phyloP scores from a whole-genome alignment of 257 asterid species.

The Coffea eugenioides region DNA sequence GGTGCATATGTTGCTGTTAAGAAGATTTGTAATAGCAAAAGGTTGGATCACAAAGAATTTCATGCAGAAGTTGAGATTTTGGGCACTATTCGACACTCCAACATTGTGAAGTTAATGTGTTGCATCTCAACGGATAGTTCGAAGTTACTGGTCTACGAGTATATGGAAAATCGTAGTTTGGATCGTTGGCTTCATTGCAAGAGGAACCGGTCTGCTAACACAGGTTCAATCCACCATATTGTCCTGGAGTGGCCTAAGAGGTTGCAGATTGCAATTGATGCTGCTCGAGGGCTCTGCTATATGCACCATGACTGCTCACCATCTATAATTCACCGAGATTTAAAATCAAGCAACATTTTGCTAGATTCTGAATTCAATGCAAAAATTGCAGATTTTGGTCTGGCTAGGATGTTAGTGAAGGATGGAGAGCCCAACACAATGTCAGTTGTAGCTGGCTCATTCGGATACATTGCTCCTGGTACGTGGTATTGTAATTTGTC shows the following conservation, averaged over 20 bases:
- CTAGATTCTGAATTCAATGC: conserved; percentile 46
- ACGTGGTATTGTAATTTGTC: background rate
- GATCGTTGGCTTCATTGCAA: conserved; percentile 73
- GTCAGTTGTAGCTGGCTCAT: conserved; percentile 42
- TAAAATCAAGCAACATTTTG: conserved; percentile 53
- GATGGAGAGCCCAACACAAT: conserved; percentile 35
- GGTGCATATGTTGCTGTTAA: conserved; percentile 71
- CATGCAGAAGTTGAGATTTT: conserved; percentile 65
- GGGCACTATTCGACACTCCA: conserved; percentile 66
- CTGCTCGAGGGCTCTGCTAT: conserved; percentile 39
- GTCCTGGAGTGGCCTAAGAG: conserved; percentile 43
- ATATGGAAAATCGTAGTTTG: conserved; percentile 73
- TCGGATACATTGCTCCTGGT: conserved; percentile 52
- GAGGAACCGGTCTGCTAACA: conserved; percentile 15
- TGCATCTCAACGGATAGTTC: conserved; percentile 58
- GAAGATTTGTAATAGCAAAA: conserved; percentile 49
- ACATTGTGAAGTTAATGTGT: conserved; percentile 76
- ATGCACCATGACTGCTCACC: conserved; percentile 42
- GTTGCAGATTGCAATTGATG: conserved; percentile 37
- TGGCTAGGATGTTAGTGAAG: conserved; percentile 44
- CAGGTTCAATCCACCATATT: conserved; percentile 40
- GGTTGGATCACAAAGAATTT: conserved; percentile 59
- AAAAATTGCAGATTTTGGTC: conserved; percentile 61
- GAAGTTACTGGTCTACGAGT: conserved; percentile 74
- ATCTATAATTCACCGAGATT: conserved; percentile 51